Percentiles rank a stretch among this genome's conserved stretches.
These are phyloP conservation scores for Amanita thiersii DNA, from an alignment of 768 basidiomycete species.

Conservation along the genomic window DNA sequence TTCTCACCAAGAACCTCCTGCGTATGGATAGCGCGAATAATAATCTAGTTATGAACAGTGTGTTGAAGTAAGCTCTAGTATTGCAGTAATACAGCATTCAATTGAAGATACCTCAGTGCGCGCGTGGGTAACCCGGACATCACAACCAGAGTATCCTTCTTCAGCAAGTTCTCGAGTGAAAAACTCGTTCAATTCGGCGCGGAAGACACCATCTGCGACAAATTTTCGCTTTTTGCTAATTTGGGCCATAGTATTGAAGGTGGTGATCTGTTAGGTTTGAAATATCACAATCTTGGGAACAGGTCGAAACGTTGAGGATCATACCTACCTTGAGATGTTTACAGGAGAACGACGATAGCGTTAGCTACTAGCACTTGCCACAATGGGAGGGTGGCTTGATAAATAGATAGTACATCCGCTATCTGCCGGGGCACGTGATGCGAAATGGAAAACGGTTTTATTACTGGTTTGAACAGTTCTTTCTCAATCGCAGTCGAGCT, in stretches of 20 bases:
- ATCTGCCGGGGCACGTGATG: conserved; percentile 16
- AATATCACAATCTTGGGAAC: neutral
- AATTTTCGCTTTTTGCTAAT: conserved; percentile 99
- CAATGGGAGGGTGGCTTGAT: conserved; percentile 16
- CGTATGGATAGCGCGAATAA: conserved; percentile 99
- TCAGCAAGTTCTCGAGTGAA: conserved; percentile 96
- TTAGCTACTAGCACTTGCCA: neutral
- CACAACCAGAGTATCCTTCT: conserved; percentile 99
- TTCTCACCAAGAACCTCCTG: conserved; percentile 99
- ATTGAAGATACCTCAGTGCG: conserved; percentile 74
- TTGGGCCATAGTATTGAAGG: conserved; percentile 59
- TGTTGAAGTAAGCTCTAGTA: too few relatives aligned
- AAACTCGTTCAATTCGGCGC: conserved; percentile 98
- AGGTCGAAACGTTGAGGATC: neutral
- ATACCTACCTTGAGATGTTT: neutral
- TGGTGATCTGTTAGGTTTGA: neutral
- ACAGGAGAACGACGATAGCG: neutral
- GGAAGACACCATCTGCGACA: conserved; percentile 97
- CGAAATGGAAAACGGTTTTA: too few relatives aligned
- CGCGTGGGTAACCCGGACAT: conserved; percentile 98
- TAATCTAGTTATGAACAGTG: too few relatives aligned
- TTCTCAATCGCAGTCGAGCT: neutral
- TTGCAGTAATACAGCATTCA: neutral
- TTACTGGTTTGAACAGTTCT: too few relatives aligned
- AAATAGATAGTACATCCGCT: conserved; percentile 19